Evolutionary conservation across 2,329 filamentous ascomycete species (phyloP).

Genomic region (Hypoxylon sp.): DNA sequence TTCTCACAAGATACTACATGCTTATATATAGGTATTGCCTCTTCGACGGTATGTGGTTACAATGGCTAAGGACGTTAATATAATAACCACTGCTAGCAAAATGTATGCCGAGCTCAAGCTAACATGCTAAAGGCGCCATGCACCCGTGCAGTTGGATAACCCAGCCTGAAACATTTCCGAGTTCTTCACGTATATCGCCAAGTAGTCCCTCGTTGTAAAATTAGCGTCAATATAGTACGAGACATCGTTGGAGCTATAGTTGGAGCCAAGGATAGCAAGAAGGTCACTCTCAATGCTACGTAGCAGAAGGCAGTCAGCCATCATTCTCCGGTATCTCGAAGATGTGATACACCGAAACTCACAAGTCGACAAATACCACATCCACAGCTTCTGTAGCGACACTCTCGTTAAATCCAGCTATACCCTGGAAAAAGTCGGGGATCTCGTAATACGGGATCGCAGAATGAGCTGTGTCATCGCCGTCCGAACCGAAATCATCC

Average conservation of each 20-base stretch:
- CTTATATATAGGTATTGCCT: too few relatives aligned
- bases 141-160: conserved; percentile 55
- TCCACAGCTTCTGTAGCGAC: conserved; percentile 65
- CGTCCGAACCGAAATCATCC: conserved; percentile 70
- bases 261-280: conserved; percentile 56
- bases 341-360: conserved; percentile 41
- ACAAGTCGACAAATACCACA: conserved; percentile 69
- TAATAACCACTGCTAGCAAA: neutral
- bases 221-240: conserved; percentile 59
- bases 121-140: conserved; percentile 11
- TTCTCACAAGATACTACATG: too few relatives aligned
- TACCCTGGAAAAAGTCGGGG: conserved; percentile 66
- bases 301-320: conserved; percentile 1
- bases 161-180: conserved; percentile 56
- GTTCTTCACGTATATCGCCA: conserved; percentile 58
- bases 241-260: conserved; percentile 56
- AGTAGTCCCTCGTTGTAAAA: conserved; percentile 59
- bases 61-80: neutral
- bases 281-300: conserved; percentile 58
- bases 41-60: neutral
- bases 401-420: conserved; percentile 63
- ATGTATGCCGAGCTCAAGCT: neutral
- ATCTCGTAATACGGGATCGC: conserved; percentile 63
- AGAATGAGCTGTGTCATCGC: conserved; percentile 69
- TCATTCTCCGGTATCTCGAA: neutral